A percentile compares a stretch with the other conserved stretches of the same genome.
Conservation (phyloP, 108 stramenopile genomes). For the Skeletonema grethae region DNA sequence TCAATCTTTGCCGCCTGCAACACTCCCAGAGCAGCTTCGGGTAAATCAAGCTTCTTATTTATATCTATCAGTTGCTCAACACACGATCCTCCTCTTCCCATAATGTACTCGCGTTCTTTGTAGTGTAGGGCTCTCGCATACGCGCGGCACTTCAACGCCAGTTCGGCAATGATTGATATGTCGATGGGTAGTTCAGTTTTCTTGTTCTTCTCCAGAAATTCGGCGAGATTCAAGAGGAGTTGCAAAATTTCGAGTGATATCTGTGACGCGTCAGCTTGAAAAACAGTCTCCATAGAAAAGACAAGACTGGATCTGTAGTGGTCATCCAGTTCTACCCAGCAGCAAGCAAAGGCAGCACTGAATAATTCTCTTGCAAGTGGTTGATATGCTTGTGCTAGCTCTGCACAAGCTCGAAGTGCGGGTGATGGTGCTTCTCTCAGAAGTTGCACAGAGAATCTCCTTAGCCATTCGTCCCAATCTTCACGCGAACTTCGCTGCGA, state of each 20-base stretch:
- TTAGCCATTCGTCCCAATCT: slow-evolving; percentile 99
- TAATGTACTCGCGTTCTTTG: slow-evolving; percentile 91
- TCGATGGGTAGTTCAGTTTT: slow-evolving; percentile 92
- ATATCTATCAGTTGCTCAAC: slow-evolving; percentile 95
- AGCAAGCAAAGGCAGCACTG: slow-evolving; percentile 96
- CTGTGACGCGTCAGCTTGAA: slow-evolving; percentile 85
- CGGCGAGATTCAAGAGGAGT: slow-evolving; percentile 93
- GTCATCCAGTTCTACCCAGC: slow-evolving; percentile 90
- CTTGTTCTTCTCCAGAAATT: slow-evolving; percentile 92
- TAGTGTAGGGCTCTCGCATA: slow-evolving; percentile 97
- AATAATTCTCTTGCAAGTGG: slow-evolving; percentile 95
- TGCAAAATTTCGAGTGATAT: slow-evolving; percentile 85
- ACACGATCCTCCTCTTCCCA: slow-evolving; percentile 59
- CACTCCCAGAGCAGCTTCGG: slow-evolving; percentile 96
- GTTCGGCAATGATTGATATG: slow-evolving; percentile 85
- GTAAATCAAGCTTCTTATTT: slow-evolving; percentile 96
- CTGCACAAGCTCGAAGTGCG: slow-evolving; percentile 89
- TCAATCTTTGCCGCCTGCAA: slow-evolving; percentile 88
- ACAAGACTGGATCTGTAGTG: slow-evolving; percentile 76
- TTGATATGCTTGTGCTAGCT: slow-evolving; percentile 92
- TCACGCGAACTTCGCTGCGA: slow-evolving; percentile 86
- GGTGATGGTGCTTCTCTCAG: slow-evolving; percentile 95
- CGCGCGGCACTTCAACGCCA: slow-evolving; percentile 95
- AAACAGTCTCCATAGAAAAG: slow-evolving; percentile 86
- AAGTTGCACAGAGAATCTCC: slow-evolving; percentile 89